phyloP scores from a whole-genome alignment of 306 rosid species.

The Vachellia pachyceras region DNA sequence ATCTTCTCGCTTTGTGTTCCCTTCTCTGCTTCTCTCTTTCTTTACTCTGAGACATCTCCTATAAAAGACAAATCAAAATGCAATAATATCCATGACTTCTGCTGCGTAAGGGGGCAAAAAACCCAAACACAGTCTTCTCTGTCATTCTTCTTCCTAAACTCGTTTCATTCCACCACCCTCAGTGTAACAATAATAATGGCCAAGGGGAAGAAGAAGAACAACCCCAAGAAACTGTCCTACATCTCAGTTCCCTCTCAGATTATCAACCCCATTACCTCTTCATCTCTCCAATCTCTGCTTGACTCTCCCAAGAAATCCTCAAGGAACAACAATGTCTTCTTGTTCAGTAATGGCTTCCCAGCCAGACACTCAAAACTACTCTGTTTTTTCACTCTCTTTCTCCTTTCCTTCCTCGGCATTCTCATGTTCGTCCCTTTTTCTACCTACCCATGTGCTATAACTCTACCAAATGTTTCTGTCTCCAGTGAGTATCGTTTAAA shows the following conservation, averaged over 20 bases:
- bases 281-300: constrained; percentile 76
- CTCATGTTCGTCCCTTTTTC: constrained; percentile 56
- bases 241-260: constrained; percentile 96
- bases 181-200: constrained; percentile 56
- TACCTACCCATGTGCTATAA: constrained; percentile 60
- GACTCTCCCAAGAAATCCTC: constrained; percentile 76
- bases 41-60: neutral
- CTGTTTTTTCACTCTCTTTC: constrained; percentile 57
- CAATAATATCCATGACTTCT: neutral
- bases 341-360: constrained; percentile 11
- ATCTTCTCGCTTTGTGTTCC: constrained; percentile 42
- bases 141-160: neutral
- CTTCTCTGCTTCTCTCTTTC: constrained; percentile 55
- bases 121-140: neutral
- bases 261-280: constrained; percentile 76
- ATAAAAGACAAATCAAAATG: constrained; percentile 26
- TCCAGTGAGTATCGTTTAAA: constrained; percentile 19
- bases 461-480: constrained; percentile 34
- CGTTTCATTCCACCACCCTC: constrained; percentile 42
- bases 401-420: constrained; percentile 57
- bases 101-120: neutral
- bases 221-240: constrained; percentile 69
- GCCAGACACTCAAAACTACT: constrained; percentile 51
- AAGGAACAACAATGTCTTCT: constrained; percentile 39
- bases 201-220: constrained; percentile 60